Evolutionary conservation across 768 basidiomycete genomes (phyloP), one percentile per base, ranked within the genome.

Genomic region (Termitomyces titanicus): DNA sequence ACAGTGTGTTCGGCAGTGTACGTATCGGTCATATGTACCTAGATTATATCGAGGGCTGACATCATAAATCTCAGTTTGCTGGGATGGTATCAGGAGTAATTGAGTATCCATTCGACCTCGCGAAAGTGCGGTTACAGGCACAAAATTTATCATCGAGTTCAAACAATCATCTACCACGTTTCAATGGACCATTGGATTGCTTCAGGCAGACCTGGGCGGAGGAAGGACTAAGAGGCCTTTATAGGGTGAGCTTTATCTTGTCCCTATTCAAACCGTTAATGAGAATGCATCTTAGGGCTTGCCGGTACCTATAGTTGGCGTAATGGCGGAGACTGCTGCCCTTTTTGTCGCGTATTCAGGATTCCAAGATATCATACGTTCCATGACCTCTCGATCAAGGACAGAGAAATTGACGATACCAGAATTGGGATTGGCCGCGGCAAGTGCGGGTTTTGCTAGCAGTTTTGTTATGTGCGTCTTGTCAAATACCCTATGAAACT

Each of bases 291-390:
- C 51, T 22, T 46, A 94, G 95, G 96, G 96, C 15, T 76, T 98
- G 3, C 93, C 95, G n/a, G 92, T 93, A 39, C 96, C 96, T 0
- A 77, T 99, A 29, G 84, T 88, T 0, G 96, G 94, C 5, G 92
- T 96, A 25, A 96, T 96, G 85, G 86, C 83, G 1, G 95, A 98
- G 71, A 98, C 95, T 60, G 96, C 96, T 1, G 79, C 83, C 1
- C 76, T 98, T 34, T 99, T 99, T 74, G 72, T 97, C 44, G 76
- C 89, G 5, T 98, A 98, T 67, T 85, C 83, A 55, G 86, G 92
- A 67, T 72, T 86, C n/a, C 88, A 93, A 69, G 79, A 76, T 62
- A 61, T 74, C 43, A 80, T 90, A 33, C 83, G 85, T 43, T 63
- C 61, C 27, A 64, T 65, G 53, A 74, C 66, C 40, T 73, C 69